Base-by-base conservation (phyloP, 2,329 filamentous ascomycete species). In the Capronia epimyces region DNA sequence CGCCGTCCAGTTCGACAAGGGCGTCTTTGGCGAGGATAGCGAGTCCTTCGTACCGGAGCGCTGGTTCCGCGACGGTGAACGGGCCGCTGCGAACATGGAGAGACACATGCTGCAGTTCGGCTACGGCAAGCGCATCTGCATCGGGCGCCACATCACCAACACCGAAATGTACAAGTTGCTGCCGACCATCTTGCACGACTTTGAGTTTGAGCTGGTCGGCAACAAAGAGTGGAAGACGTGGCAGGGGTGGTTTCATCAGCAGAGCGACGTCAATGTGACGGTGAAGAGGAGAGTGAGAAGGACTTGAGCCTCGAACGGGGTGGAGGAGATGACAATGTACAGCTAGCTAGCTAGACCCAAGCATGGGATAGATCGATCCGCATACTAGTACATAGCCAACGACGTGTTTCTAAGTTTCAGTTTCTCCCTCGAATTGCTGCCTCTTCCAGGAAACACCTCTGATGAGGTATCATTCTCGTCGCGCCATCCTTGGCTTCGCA, bases 1-100 rank as follows among this genome's bases (percentile, higher is more conserved):
- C 43, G 64, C 67, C 16, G 61, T 66, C 1, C 68, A 67, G 21
- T 62, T 64, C 5, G 72, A 78, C 59, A 63, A 62, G 39, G 52
- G 42, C 0, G 58, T 74, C 2, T 79, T 73, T 57, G 76, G 75
- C 0, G 56, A 64, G 0, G 72, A 79, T 50, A 67, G 70, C 0
- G 67, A 76, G 16, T 51, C 56, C 0, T 79, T 73, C 55, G 64
- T 65, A 1, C 75, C 76, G 0, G 75, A 76, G 42, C 65, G 77
- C 2, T 80, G 75, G 75, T n/a, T 49, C 13, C 49, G 45, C 4
- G 46, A 49, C 15, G 46, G 55, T 18, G 52, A 60, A 3, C 47
- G 34, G 3, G 45, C 53, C 4, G 46, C 50, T 6, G 53, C 41
- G 2, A 39, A 56, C 34, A 58, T 60, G 58, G 51, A 60, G 32